A percentile compares a stretch with the other conserved stretches of the same genome.
These are phyloP conservation scores for Simplicillium aogashimaense DNA, from an alignment of 2,329 filamentous ascomycete genomes.

Conservation along the genomic window DNA sequence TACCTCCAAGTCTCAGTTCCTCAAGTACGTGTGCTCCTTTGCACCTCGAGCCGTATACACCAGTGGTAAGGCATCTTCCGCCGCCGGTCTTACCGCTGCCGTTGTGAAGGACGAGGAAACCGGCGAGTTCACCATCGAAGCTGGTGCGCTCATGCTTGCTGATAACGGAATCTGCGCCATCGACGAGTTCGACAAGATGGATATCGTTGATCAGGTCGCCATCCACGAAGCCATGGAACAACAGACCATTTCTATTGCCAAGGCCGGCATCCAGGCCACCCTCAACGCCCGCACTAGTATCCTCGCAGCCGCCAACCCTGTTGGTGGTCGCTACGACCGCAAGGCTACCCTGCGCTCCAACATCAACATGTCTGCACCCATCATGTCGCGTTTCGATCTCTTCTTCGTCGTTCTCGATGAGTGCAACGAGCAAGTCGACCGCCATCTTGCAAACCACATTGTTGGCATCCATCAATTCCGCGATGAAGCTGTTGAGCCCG, in stretches of 20 bases:
- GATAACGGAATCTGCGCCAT: slow-evolving; percentile 97
- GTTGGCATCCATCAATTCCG: slow-evolving; percentile 87
- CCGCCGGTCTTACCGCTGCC: slow-evolving; percentile 91
- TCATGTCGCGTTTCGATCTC: slow-evolving; percentile 98
- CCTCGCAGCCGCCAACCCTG: slow-evolving; percentile 89
- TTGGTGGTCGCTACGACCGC: slow-evolving; percentile 93
- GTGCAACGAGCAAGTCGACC: slow-evolving; percentile 85
- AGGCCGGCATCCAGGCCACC: slow-evolving; percentile 95
- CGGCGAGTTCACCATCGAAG: slow-evolving; percentile 97
- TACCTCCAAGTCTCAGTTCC: slow-evolving; percentile 94
- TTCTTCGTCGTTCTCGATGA: slow-evolving; percentile 98
- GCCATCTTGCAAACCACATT: slow-evolving; percentile 88
- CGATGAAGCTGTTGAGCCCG: slow-evolving; percentile 82
- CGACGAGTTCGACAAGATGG: slow-evolving; percentile 99
- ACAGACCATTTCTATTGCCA: slow-evolving; percentile 97
- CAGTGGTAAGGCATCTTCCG: slow-evolving; percentile 93
- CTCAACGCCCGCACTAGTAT: slow-evolving; percentile 93
- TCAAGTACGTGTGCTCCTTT: slow-evolving; percentile 96
- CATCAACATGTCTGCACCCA: slow-evolving; percentile 97
- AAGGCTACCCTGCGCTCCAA: slow-evolving; percentile 89
- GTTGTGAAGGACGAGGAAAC: slow-evolving; percentile 98
- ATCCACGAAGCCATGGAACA: slow-evolving; percentile 99
- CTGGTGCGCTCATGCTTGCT: slow-evolving; percentile 93
- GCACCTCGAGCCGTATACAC: slow-evolving; percentile 96
- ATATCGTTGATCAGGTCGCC: slow-evolving; percentile 90